A percentile compares a stretch with the other conserved stretches of the same genome.
These are phyloP conservation scores for Cymbopogon citratus DNA, from an alignment of 176 grass and related monocot species.

Conservation along the genomic window DNA sequence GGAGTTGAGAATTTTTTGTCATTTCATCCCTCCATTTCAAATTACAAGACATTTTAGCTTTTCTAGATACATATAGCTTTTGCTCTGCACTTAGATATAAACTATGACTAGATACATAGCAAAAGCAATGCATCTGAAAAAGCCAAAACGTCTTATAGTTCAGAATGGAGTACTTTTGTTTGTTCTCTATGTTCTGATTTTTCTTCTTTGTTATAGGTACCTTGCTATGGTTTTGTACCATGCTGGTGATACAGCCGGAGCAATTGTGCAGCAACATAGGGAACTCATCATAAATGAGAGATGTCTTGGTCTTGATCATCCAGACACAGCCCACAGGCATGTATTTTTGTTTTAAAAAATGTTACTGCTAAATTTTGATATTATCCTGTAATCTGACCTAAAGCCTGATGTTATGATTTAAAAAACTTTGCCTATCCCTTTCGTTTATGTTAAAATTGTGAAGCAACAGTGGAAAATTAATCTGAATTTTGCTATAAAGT, in stretches of 20 bases:
- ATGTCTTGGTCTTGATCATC: constrained; percentile 94
- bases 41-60: background rate
- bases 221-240: constrained; percentile 95
- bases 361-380: background rate
- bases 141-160: background rate
- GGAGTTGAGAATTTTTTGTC: background rate
- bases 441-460: background rate
- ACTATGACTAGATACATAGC: background rate
- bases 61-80: background rate
- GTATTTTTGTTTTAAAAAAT: background rate
- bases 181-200: background rate
- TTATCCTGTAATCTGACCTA: background rate
- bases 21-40: background rate
- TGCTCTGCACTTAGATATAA: background rate
- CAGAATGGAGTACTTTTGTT: background rate
- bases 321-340: constrained; percentile 97
- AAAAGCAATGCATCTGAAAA: background rate
- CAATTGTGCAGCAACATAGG: constrained; percentile 94
- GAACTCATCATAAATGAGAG: constrained; percentile 98
- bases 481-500: background rate
- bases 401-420: background rate
- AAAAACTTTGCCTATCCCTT: background rate
- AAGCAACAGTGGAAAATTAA: background rate
- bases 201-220: constrained; percentile 53
- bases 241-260: constrained; percentile 83